A percentile compares a stretch with the other conserved stretches of the same genome.
These are phyloP conservation scores for Saccharomycopsis schoenii DNA, from an alignment of 805 yeast genomes.

Conservation along the genomic window DNA sequence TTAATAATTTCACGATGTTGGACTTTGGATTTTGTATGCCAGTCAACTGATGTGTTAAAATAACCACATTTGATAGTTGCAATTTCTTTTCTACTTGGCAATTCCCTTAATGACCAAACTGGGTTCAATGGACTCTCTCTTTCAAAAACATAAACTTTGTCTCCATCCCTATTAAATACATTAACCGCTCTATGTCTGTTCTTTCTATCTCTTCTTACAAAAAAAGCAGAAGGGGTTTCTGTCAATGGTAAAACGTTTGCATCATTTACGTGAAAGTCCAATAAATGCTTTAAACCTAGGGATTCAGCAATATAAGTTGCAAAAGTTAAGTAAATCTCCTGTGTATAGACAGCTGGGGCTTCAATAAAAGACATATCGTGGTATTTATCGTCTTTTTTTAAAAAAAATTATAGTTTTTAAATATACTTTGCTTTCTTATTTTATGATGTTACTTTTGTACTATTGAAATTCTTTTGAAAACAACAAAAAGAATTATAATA, in stretches of 20 bases:
- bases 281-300: conserved; percentile 29
- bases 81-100: conserved; percentile 36
- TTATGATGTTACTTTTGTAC: not conserved
- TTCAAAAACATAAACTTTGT: conserved; percentile 40
- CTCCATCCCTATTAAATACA: conserved; percentile 37
- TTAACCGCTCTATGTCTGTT: conserved; percentile 37
- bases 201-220: conserved; percentile 40
- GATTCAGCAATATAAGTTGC: conserved; percentile 36
- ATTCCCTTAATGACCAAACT: conserved; percentile 40
- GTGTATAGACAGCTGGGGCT: conserved; percentile 38
- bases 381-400: too few species aligned
- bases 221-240: conserved; percentile 31
- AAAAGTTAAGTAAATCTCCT: conserved; percentile 30
- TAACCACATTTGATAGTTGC: conserved; percentile 44
- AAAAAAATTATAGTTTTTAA: not conserved
- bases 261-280: conserved; percentile 31
- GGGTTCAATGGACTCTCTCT: conserved; percentile 38
- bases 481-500: not conserved
- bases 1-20: conserved; percentile 35
- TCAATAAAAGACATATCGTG: conserved; percentile 32
- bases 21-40: conserved; percentile 36
- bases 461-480: not conserved
- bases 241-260: conserved; percentile 34
- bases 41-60: conserved; percentile 35
- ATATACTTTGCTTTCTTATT: not conserved